phyloP scores from a whole-genome alignment of 805 yeast genomes.

The Lachancea sp. region DNA sequence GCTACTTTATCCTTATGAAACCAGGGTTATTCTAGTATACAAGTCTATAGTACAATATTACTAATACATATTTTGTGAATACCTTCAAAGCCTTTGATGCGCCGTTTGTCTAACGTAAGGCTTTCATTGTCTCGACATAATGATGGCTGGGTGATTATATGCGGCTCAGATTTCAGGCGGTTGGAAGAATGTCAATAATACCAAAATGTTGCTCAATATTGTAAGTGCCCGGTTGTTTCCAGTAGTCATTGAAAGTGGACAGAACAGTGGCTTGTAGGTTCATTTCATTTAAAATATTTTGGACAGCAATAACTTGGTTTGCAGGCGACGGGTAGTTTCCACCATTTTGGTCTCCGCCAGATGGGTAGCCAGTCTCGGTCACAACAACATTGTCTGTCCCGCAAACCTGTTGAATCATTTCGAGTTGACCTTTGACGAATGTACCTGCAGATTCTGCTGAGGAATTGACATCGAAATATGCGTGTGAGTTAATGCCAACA shows the following conservation, averaged over 20 bases:
- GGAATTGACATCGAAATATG: constrained; percentile 65
- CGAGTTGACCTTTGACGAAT: constrained; percentile 60
- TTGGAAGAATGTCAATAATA: constrained; percentile 35
- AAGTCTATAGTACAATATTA: constrained; percentile 5
- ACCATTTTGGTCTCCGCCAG: constrained; percentile 66
- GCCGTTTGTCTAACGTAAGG: too few species aligned
- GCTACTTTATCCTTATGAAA: not conserved
- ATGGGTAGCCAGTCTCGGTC: constrained; percentile 90
- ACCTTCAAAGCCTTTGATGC: too few species aligned
- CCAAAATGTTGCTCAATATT: constrained; percentile 89
- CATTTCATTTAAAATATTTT: constrained; percentile 50
- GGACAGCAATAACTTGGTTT: constrained; percentile 68
- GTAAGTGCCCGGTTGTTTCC: constrained; percentile 82
- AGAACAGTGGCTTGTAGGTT: constrained; percentile 62
- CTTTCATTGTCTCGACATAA: not conserved
- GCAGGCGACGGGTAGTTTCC: constrained; percentile 59
- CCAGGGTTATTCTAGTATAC: constrained; percentile 5
- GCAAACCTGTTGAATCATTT: constrained; percentile 50
- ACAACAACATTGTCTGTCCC: constrained; percentile 47
- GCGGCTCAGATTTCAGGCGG: constrained; percentile 4
- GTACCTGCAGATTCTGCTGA: constrained; percentile 64
- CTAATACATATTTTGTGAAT: constrained; percentile 1
- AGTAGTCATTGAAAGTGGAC: constrained; percentile 74
- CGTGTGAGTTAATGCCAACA: constrained; percentile 81
- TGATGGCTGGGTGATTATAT: not conserved